phyloP scores from a whole-genome alignment of 2,329 filamentous ascomycete genomes.

The Triangularia verruculosa region DNA sequence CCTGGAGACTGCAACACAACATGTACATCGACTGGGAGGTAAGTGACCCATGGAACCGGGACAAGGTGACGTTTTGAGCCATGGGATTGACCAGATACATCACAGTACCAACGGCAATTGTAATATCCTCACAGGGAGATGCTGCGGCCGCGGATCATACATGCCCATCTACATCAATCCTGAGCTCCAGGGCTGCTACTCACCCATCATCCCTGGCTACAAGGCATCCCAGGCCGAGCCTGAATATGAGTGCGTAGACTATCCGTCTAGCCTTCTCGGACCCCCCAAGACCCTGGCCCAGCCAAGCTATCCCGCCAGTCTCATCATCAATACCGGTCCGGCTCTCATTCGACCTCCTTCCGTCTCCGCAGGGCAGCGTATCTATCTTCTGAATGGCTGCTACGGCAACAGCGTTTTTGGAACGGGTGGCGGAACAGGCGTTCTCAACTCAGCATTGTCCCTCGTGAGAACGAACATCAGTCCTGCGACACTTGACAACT shows the following conservation, averaged over 20 bases:
- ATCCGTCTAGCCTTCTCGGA: slow-evolving; percentile 8
- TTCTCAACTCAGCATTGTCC: neutral
- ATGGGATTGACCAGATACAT: neutral
- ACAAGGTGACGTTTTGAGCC: neutral
- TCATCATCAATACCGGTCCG: neutral
- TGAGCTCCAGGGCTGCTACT: slow-evolving; percentile 47
- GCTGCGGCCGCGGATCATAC: slow-evolving; percentile 30
- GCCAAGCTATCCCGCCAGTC: neutral
- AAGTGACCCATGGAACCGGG: neutral
- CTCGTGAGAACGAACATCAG: neutral
- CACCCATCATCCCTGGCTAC: slow-evolving; percentile 31
- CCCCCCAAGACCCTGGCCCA: slow-evolving; percentile 6
- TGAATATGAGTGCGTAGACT: slow-evolving; percentile 26
- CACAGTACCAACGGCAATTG: slow-evolving; percentile 24
- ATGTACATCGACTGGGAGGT: neutral
- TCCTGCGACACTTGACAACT: slow-evolving; percentile 16
- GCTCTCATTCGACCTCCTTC: slow-evolving; percentile 12
- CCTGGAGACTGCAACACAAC: slow-evolving; percentile 10
- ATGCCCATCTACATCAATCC: slow-evolving; percentile 51
- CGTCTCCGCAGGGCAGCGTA: neutral
- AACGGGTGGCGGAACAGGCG: neutral
- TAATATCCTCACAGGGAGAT: slow-evolving; percentile 23
- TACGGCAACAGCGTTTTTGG: neutral
- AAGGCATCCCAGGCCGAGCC: slow-evolving; percentile 4
- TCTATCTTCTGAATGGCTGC: slow-evolving; percentile 18